Evolutionary conservation across 1,284 basidiomycete species (phyloP).

Genomic region (Grifola frondosa): DNA sequence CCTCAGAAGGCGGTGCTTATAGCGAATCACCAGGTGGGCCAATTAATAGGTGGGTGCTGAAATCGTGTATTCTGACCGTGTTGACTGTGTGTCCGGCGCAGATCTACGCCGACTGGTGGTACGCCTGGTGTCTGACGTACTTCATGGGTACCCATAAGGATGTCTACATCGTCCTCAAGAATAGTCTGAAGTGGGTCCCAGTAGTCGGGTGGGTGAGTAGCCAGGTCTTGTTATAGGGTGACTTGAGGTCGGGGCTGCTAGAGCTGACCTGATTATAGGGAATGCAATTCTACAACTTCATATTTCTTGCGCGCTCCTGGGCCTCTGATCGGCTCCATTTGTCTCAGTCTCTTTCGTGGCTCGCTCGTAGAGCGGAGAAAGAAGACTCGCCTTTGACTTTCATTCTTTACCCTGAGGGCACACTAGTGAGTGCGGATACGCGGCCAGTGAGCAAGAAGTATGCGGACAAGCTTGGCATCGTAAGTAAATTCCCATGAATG

Average conservation of each 20-base stretch:
- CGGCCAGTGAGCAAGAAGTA: conserved; percentile 81
- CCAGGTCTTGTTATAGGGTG: too few relatives aligned
- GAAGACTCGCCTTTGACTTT: conserved; percentile 76
- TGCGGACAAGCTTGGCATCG: conserved; percentile 80
- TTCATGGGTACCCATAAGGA: conserved; percentile 72
- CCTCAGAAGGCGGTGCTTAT: conserved; percentile 79
- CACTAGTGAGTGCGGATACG: conserved; percentile 82
- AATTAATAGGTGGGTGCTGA: not conserved
- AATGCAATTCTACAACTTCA: conserved; percentile 92
- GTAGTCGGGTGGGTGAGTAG: conserved; percentile 80
- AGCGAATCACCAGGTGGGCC: conserved; percentile 76
- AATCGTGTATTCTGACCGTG: not conserved
- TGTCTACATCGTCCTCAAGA: conserved; percentile 89
- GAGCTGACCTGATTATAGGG: conserved; percentile 56
- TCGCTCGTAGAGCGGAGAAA: conserved; percentile 60
- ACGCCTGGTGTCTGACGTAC: conserved; percentile 85
- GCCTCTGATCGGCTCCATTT: conserved; percentile 74
- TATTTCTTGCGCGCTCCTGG: conserved; percentile 87
- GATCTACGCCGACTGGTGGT: conserved; percentile 93
- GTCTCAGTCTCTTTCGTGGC: conserved; percentile 52
- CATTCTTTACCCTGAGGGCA: conserved; percentile 92
- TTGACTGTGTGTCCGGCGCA: conserved; percentile 32
- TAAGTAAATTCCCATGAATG: conserved; percentile 34
- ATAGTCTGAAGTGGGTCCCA: conserved; percentile 85
- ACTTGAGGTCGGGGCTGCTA: too few relatives aligned